Evolutionary conservation across 108 stramenopile species (phyloP), one percentile per base, ranked within the genome.

Genomic region (Cyclotella sp.): DNA sequence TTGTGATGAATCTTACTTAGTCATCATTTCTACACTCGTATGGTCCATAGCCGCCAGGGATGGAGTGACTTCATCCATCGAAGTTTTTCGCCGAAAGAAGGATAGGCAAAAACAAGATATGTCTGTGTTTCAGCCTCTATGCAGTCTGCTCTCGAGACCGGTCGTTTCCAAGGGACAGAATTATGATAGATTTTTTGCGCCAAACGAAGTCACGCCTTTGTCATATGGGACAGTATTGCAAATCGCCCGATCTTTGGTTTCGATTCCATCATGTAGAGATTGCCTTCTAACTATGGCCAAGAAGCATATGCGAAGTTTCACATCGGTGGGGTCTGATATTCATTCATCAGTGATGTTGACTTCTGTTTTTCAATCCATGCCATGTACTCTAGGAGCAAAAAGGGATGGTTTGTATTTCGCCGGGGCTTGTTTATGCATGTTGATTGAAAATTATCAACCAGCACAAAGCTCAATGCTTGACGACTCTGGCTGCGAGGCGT

Each of bases 91-190:
- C 18, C 63, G 64, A 57, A 47, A 46, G 44, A 46, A 59, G 19
- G 62, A 67, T 44, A 43, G 46, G 54, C 22, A 29, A 15, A 64
- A 62, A 9, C 24, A 46, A 0, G 21, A 34, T 43, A 72, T 61
- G 57, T 57, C 72, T 27, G 51, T 73, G 27, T 54, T 79, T 39
- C 66, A 51, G 11, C 78, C 78, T 14, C 47, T 79, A 0, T 79
- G 72, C 67, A 79, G 70, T 62, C 66, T 79, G 11, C 78, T 79
- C 53, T 73, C 67, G 9, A 79, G 40, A 26, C 55, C 78, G 27
- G 62, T 63, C 28, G 51, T 58, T 14, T 63, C 52, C 16, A 27
- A 24, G 44, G 63, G 70, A 19, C 53, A 68, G 43, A 28, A 66
- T 11, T 22, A 41, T 16, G 40, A 58, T 12, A 51, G 46, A 49